These are phyloP conservation scores for Danielia reshetovae DNA, from an alignment of 805 yeast species.

Conservation along the genomic window DNA sequence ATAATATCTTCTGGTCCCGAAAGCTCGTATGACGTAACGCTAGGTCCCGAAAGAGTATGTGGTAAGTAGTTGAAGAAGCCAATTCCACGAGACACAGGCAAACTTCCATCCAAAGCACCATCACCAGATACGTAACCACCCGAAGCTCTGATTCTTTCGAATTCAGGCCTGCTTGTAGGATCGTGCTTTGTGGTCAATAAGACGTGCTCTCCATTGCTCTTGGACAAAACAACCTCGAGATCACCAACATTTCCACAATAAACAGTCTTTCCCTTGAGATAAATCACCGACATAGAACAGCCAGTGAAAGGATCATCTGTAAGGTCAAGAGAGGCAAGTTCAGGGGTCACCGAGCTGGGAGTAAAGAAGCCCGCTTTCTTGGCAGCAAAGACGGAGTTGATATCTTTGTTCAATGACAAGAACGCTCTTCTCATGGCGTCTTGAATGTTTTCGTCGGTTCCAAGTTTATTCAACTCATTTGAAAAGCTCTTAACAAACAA, in stretches of 20 bases:
- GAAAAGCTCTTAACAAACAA: constrained; percentile 64
- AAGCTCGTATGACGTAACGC: constrained; percentile 56
- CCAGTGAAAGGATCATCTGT: constrained; percentile 74
- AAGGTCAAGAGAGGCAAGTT: constrained; percentile 48
- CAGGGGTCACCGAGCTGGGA: constrained; percentile 38
- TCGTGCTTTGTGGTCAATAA: constrained; percentile 74
- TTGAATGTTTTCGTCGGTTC: constrained; percentile 46
- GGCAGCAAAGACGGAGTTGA: constrained; percentile 58
- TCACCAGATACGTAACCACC: constrained; percentile 89
- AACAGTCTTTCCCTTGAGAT: constrained; percentile 63
- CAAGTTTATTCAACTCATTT: constrained; percentile 53
- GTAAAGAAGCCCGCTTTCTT: constrained; percentile 39
- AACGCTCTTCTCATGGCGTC: constrained; percentile 84
- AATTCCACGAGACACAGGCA: constrained; percentile 83
- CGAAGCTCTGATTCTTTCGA: constrained; percentile 81
- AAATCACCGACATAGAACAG: constrained; percentile 78
- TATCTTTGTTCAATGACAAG: constrained; percentile 72
- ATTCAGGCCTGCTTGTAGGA: constrained; percentile 73
- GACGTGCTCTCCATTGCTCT: constrained; percentile 76
- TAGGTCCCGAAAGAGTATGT: constrained; percentile 86
- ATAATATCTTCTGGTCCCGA: constrained; percentile 76
- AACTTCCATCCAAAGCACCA: constrained; percentile 79
- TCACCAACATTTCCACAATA: constrained; percentile 92
- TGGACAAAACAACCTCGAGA: constrained; percentile 73
- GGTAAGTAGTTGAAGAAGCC: constrained; percentile 87